phyloP scores from a whole-genome alignment of 495 filamentous ascomycete species.

The Patellaria atrata region DNA sequence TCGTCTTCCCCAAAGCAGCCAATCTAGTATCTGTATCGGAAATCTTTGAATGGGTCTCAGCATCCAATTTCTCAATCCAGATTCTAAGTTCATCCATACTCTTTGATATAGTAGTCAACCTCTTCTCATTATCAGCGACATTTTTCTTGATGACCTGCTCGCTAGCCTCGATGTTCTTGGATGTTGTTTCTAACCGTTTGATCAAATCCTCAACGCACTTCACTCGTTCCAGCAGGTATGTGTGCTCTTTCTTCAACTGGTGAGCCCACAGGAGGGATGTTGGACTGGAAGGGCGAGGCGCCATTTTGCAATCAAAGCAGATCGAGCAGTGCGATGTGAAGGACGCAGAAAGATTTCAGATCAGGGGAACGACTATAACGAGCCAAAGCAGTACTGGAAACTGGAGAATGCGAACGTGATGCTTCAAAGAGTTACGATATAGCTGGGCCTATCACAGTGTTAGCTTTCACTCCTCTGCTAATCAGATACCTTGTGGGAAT shows the following conservation, averaged over 20 bases:
- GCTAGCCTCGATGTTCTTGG: constrained; percentile 3
- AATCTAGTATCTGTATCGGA: constrained; percentile 2
- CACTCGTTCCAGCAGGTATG: constrained; percentile 21
- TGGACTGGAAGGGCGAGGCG: constrained; percentile 18
- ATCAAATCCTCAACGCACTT: constrained; percentile 15
- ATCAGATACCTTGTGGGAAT: no score
- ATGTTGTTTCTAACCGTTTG: constrained; percentile 1
- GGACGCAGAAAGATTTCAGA: no score
- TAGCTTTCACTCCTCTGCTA: no score
- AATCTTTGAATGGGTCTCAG: not conserved
- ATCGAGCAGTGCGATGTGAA: no score
- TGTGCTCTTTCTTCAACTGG: constrained; percentile 25
- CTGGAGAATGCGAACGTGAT: no score
- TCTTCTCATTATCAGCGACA: constrained; percentile 3
- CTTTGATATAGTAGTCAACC: constrained; percentile 4
- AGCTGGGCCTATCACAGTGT: no score
- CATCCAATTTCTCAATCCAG: constrained; percentile 1
- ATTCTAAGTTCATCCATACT: no score
- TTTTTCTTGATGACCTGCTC: constrained; percentile 2
- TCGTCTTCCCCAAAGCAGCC: constrained; percentile 1
- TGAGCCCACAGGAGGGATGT: constrained; percentile 25
- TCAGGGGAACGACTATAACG: no score
- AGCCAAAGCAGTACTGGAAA: no score
- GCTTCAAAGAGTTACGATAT: no score
- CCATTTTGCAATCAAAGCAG: constrained; percentile 5